These are phyloP conservation scores for Kwoniella shandongensis DNA, from an alignment of 768 basidiomycete genomes.

Conservation along the genomic window DNA sequence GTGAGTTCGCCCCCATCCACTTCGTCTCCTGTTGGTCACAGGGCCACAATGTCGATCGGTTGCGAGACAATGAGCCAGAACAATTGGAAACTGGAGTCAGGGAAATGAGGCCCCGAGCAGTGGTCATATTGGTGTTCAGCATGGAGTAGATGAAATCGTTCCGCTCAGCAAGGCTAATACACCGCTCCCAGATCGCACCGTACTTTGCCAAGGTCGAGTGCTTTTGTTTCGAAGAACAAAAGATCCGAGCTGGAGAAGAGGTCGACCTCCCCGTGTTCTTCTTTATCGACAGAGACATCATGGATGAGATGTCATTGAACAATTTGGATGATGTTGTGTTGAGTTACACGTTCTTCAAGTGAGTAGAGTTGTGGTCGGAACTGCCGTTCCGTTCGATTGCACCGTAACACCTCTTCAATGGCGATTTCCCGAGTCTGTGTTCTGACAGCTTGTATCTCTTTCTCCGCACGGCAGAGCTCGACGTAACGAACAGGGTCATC, in stretches of 20 bases:
- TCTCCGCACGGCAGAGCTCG: slow-evolving; percentile 65
- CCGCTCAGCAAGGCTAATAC: too few species aligned
- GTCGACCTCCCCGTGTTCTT: slow-evolving; percentile 97
- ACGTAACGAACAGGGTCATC: slow-evolving; percentile 76
- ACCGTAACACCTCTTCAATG: too few species aligned
- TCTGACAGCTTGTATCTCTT: background rate
- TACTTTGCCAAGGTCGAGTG: slow-evolving; percentile 99
- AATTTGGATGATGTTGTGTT: slow-evolving; percentile 87
- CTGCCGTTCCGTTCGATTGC: too few species aligned
- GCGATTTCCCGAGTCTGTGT: background rate
- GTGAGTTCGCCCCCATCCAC: slow-evolving; percentile 58
- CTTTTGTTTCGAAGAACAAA: slow-evolving; percentile 99
- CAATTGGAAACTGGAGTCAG: too few species aligned
- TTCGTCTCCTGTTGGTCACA: background rate
- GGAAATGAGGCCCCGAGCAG: too few species aligned
- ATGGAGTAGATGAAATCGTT: too few species aligned
- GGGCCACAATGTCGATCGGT: too few species aligned
- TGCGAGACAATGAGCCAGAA: too few species aligned
- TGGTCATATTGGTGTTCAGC: too few species aligned
- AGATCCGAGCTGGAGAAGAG: slow-evolving; percentile 88
- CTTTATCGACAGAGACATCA: slow-evolving; percentile 96
- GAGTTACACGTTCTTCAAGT: slow-evolving; percentile 98
- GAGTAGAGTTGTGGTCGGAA: too few species aligned
- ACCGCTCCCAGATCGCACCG: slow-evolving; percentile 72
- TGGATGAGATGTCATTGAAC: slow-evolving; percentile 85